phyloP scores from a whole-genome alignment of 257 asterid genomes.

The Avicennia marina region DNA sequence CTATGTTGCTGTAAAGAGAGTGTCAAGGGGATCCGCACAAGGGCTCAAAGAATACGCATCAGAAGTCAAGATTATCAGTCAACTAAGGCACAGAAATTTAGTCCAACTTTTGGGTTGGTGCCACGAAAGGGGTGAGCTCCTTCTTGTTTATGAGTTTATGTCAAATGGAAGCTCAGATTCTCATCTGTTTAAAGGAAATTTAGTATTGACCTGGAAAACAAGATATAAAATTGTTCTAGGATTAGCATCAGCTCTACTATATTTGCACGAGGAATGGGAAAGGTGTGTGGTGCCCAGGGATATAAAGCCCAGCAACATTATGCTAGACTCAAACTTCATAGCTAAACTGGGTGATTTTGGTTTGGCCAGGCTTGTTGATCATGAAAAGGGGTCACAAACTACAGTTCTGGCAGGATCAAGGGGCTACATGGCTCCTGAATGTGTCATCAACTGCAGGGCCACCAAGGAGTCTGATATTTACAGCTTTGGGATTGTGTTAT shows the following conservation, averaged over 20 bases:
- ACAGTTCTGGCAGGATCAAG: too few species aligned
- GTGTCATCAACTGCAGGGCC: conserved; percentile 27
- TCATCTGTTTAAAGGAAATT: conserved; percentile 14
- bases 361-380: conserved; percentile 12
- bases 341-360: conserved; percentile 26
- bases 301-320: conserved; percentile 23
- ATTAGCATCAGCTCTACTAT: conserved; percentile 18
- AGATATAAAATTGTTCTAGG: conserved; percentile 15
- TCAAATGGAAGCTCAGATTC: conserved; percentile 29
- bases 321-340: conserved; percentile 23
- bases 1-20: conserved; percentile 28
- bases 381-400: conserved; percentile 16
- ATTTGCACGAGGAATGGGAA: conserved; percentile 19
- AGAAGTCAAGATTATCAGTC: conserved; percentile 33
- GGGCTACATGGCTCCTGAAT: conserved; percentile 28
- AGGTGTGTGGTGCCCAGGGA: conserved; percentile 28
- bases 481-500: conserved; percentile 30
- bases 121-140: conserved; percentile 20
- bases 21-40: conserved; percentile 26
- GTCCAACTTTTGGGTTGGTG: conserved; percentile 37
- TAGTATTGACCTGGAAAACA: background rate
- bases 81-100: conserved; percentile 25
- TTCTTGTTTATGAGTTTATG: conserved; percentile 29
- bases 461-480: conserved; percentile 35
- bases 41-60: conserved; percentile 33